Evolutionary conservation across 768 basidiomycete species (phyloP).

Genomic region (Lactarius quietus): DNA sequence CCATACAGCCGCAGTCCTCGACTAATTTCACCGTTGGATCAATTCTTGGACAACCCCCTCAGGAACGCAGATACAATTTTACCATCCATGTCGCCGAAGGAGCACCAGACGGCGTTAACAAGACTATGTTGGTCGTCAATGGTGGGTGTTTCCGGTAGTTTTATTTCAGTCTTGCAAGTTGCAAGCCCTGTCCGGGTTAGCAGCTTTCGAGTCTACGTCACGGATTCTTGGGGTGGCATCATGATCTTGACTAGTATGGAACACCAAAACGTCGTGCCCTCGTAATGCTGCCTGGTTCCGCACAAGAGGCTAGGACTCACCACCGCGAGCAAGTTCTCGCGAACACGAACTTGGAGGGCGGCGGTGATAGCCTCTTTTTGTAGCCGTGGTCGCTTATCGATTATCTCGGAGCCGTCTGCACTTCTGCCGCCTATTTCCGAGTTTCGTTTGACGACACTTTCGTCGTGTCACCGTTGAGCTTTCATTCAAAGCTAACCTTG

Average conservation of each 20-base stretch:
- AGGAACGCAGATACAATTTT: constrained; percentile 44
- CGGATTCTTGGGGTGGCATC: neutral
- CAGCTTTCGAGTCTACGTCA: too few relatives aligned
- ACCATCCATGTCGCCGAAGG: constrained; percentile 38
- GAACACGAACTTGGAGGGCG: neutral
- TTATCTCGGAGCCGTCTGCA: neutral
- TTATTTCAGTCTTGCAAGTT: too few relatives aligned
- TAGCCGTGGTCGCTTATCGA: too few relatives aligned
- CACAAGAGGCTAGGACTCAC: neutral
- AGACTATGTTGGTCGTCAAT: constrained; percentile 47
- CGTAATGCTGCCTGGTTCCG: neutral
- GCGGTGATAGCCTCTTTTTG: too few relatives aligned
- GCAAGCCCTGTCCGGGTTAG: neutral
- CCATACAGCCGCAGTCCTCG: constrained; percentile 2
- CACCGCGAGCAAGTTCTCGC: neutral
- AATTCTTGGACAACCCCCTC: constrained; percentile 30
- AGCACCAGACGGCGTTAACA: constrained; percentile 41
- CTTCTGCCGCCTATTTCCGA: neutral
- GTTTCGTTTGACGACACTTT: neutral
- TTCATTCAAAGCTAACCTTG: neutral
- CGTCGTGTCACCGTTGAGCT: neutral
- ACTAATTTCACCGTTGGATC: constrained; percentile 24
- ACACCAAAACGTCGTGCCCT: too few relatives aligned
- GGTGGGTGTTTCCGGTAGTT: constrained; percentile 28
- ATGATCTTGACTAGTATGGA: too few relatives aligned